Conservation (phyloP, 140 eudicot genomes). For the Stevia rebaudiana region DNA sequence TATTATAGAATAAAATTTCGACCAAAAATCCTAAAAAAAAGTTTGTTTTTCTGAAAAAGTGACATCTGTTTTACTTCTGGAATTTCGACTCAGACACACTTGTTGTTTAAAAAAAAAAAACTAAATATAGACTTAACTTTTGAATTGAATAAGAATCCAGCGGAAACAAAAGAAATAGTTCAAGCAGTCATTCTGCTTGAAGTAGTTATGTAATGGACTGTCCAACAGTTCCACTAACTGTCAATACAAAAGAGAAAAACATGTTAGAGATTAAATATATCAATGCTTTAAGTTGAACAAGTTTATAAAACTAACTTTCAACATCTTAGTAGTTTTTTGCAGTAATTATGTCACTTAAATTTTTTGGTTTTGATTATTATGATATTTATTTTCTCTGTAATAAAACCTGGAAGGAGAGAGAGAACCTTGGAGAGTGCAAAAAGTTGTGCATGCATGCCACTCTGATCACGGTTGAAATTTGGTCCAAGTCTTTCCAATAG, state of each 20-base stretch:
- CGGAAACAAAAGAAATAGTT: slow-evolving; percentile 96
- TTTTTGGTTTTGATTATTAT: too few species aligned
- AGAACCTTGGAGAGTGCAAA: slow-evolving; percentile 83
- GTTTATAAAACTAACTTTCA: neutral
- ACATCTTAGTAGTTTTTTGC: neutral
- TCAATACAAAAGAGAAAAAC: neutral
- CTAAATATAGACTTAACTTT: slow-evolving; percentile 50
- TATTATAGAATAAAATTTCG: neutral
- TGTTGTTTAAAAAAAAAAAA: neutral
- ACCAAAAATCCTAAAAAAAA: neutral
- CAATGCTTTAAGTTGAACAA: too few species aligned
- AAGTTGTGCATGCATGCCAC: slow-evolving; percentile 94
- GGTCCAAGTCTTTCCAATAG: slow-evolving; percentile 97
- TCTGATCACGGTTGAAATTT: slow-evolving; percentile 93
- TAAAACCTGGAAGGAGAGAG: slow-evolving; percentile 4
- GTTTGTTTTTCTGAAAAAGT: too few species aligned
- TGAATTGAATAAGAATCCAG: slow-evolving; percentile 93
- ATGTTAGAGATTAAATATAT: slow-evolving; percentile 3
- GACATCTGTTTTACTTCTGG: too few species aligned
- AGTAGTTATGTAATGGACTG: slow-evolving; percentile 74
- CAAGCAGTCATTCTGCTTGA: slow-evolving; percentile 74
- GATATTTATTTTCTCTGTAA: too few species aligned
- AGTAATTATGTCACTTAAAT: neutral
- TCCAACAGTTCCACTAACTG: slow-evolving; percentile 88
- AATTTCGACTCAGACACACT: too few species aligned